Percentiles rank a stretch among this genome's conserved stretches.
These are phyloP conservation scores for Pseudogymnoascus sp. DNA, from an alignment of 2,329 filamentous ascomycete species.

Conservation along the genomic window DNA sequence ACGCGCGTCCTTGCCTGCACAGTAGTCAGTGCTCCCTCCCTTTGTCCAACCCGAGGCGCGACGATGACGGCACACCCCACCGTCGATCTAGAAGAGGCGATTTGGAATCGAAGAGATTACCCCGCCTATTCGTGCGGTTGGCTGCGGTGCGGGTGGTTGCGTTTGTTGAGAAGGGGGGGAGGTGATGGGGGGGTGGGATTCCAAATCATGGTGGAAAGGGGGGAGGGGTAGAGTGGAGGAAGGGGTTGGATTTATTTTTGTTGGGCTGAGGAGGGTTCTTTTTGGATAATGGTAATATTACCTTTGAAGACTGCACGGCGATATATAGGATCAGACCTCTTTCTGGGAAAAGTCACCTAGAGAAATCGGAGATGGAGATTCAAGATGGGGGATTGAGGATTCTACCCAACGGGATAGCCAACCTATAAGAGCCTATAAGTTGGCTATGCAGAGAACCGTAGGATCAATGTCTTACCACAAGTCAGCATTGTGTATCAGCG, in stretches of 20 bases:
- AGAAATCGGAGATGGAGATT: not conserved
- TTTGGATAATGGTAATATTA: too few species aligned
- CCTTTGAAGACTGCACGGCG: not conserved
- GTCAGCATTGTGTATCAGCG: not conserved
- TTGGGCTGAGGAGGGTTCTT: not conserved
- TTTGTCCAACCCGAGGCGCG: not conserved
- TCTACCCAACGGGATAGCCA: not conserved
- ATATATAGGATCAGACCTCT: not conserved
- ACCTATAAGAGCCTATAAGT: not conserved
- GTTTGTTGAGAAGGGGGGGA: not conserved
- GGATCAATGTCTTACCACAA: not conserved
- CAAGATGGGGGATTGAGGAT: not conserved
- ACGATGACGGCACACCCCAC: not conserved
- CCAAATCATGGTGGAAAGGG: not conserved
- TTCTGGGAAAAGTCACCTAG: not conserved
- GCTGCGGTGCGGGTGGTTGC: not conserved
- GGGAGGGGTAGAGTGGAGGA: not conserved
- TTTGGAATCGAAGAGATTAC: slow-evolving; percentile 1
- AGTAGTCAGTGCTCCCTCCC: not conserved
- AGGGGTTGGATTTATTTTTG: not conserved
- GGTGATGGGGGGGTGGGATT: not conserved
- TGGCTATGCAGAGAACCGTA: not conserved
- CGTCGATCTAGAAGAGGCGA: not conserved
- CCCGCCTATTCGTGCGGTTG: slow-evolving; percentile 1
- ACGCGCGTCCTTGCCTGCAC: not conserved